Evolutionary conservation across 345 rosid genomes (phyloP).

Genomic region (Salix arbutifolia): DNA sequence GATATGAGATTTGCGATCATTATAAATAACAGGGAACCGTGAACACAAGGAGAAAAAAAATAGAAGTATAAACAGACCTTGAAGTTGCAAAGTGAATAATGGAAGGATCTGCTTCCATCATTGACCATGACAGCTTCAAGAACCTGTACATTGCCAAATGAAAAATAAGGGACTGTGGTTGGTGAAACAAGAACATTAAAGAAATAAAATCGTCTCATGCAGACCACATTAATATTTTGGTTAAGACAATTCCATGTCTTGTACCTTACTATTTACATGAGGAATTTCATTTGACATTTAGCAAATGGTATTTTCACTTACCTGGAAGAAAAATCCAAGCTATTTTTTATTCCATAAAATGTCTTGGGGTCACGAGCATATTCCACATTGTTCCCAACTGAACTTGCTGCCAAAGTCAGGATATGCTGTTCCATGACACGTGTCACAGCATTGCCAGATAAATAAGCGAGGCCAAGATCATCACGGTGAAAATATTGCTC

Average conservation of each 20-base stretch:
- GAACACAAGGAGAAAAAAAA: conserved; percentile 2
- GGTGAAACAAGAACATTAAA: not conserved
- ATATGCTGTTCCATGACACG: conserved; percentile 32
- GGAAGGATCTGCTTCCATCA: conserved; percentile 10
- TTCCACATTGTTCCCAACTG: conserved; percentile 14
- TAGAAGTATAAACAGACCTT: conserved; percentile 24
- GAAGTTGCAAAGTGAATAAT: conserved; percentile 19
- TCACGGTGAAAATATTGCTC: conserved; percentile 19
- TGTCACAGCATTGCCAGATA: conserved; percentile 31
- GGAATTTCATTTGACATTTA: not conserved
- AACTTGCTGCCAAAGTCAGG: conserved; percentile 19
- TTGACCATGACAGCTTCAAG: conserved; percentile 35
- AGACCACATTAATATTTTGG: not conserved
- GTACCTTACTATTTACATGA: not conserved
- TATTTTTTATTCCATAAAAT: conserved; percentile 4
- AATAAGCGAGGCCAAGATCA: conserved; percentile 26
- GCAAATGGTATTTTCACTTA: conserved; percentile 16
- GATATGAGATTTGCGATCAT: conserved; percentile 2
- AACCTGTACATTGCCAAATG: conserved; percentile 22
- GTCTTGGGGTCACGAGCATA: not conserved
- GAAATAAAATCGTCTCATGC: not conserved
- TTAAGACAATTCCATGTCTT: not conserved
- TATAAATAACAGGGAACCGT: not conserved
- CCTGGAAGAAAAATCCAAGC: conserved; percentile 40
- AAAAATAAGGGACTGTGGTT: conserved; percentile 7